Evolutionary conservation across 495 filamentous ascomycete genomes (phyloP).

Genomic region (Penicillium canariense): DNA sequence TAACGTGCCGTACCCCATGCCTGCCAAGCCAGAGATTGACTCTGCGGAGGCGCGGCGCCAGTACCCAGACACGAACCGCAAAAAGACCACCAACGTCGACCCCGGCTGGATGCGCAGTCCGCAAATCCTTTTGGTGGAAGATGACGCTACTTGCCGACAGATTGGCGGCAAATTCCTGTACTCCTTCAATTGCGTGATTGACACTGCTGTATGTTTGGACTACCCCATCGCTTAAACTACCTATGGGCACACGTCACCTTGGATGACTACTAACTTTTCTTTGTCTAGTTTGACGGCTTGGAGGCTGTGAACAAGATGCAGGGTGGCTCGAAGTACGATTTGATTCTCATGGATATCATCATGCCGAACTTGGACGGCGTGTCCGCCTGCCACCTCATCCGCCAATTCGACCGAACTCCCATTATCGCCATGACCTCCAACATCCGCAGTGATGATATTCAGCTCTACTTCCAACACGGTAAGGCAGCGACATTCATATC

Average conservation of each 20-base stretch:
- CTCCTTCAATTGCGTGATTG: conserved; percentile 83
- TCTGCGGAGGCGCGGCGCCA: conserved; percentile 46
- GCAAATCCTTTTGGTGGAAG: conserved; percentile 88
- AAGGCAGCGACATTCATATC: conserved; percentile 33
- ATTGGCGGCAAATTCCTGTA: conserved; percentile 94
- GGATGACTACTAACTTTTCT: conserved; percentile 1
- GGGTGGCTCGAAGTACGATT: conserved; percentile 76
- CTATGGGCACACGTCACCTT: neutral
- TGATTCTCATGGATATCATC: conserved; percentile 98
- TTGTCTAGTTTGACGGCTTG: conserved; percentile 74
- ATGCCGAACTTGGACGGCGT: conserved; percentile 97
- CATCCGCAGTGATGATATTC: conserved; percentile 93
- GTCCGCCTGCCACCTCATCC: conserved; percentile 89
- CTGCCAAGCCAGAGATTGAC: conserved; percentile 55
- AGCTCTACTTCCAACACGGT: conserved; percentile 97
- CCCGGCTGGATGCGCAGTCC: conserved; percentile 81
- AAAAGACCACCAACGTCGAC: conserved; percentile 68
- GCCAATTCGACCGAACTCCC: conserved; percentile 82
- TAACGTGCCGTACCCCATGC: conserved; percentile 83
- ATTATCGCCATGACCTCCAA: conserved; percentile 99
- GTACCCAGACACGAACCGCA: conserved; percentile 52
- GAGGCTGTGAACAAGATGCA: conserved; percentile 94
- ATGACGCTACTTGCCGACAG: conserved; percentile 88
- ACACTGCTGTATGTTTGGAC: conserved; percentile 73
- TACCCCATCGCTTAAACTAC: neutral